Conservation (phyloP, 139 green algal species). For the Picocystis salinarum region DNA sequence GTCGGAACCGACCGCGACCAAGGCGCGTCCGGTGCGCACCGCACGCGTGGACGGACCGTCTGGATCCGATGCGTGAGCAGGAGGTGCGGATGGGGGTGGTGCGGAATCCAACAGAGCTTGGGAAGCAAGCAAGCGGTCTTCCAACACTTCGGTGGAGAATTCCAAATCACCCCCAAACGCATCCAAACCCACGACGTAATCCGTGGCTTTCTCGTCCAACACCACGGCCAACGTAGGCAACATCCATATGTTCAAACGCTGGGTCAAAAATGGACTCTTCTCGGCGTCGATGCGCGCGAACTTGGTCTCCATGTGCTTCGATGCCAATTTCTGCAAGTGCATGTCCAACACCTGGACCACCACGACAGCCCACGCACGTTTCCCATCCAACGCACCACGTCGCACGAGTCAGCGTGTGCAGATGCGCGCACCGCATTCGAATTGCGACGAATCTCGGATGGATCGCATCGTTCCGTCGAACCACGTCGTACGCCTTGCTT, state of each 20-base stretch:
- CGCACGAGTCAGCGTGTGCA: neutral
- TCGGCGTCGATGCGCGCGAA: constrained; percentile 82
- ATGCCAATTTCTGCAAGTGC: constrained; percentile 40
- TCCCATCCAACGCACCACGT: neutral
- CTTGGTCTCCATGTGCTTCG: constrained; percentile 72
- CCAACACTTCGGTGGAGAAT: constrained; percentile 29
- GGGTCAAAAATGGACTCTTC: constrained; percentile 77
- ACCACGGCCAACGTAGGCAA: constrained; percentile 80
- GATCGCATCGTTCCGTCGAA: too few species aligned
- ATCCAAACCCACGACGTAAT: constrained; percentile 59
- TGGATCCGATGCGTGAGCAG: too few species aligned
- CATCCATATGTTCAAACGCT: constrained; percentile 70
- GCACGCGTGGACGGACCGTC: too few species aligned
- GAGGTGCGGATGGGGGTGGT: too few species aligned
- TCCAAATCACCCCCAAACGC: constrained; percentile 42
- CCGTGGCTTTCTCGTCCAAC: constrained; percentile 63
- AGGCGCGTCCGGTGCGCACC: too few species aligned
- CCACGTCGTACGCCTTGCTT: too few species aligned
- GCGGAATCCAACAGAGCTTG: too few species aligned
- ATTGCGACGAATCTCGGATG: too few species aligned
- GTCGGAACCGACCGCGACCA: too few species aligned
- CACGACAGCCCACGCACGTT: neutral
- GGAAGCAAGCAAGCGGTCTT: constrained; percentile 28
- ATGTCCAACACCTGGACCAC: constrained; percentile 60
- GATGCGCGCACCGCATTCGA: too few species aligned